These are phyloP conservation scores for Ephemerocybe angulata DNA, from an alignment of 768 basidiomycete genomes.

Conservation along the genomic window DNA sequence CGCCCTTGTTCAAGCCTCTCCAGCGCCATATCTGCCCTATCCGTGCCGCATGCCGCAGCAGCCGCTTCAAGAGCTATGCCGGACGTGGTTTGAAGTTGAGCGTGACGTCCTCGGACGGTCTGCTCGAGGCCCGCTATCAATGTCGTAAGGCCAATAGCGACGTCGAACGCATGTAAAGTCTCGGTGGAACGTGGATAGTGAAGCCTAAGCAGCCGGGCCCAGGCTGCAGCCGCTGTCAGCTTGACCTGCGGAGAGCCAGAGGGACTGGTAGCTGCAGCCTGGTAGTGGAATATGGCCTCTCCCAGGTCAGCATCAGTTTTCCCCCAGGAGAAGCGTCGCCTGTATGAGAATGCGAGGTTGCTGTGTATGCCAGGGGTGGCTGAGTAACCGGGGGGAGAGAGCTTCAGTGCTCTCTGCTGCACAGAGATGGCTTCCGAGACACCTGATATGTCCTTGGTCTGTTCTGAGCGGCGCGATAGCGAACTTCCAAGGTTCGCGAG, in stretches of 20 bases:
- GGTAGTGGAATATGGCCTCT: not conserved
- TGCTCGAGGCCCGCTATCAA: slow-evolving; percentile 3
- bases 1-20: no score
- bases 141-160: not conserved
- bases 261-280: not conserved
- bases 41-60: no score
- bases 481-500: not conserved
- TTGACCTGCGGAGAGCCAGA: not conserved
- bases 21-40: no score
- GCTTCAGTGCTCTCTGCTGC: not conserved
- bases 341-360: not conserved
- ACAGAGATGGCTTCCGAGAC: not conserved
- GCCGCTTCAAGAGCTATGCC: no score
- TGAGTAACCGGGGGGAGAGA: not conserved
- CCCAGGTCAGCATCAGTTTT: not conserved
- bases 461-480: not conserved
- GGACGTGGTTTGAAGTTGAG: no score
- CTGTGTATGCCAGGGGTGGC: not conserved
- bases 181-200: not conserved
- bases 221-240: not conserved
- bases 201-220: not conserved
- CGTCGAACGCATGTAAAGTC: not conserved
- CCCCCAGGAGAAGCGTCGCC: not conserved
- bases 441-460: not conserved
- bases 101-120: no score